Evolutionary conservation across 2,329 filamentous ascomycete species (phyloP).

Genomic region (Fusarium sp.): DNA sequence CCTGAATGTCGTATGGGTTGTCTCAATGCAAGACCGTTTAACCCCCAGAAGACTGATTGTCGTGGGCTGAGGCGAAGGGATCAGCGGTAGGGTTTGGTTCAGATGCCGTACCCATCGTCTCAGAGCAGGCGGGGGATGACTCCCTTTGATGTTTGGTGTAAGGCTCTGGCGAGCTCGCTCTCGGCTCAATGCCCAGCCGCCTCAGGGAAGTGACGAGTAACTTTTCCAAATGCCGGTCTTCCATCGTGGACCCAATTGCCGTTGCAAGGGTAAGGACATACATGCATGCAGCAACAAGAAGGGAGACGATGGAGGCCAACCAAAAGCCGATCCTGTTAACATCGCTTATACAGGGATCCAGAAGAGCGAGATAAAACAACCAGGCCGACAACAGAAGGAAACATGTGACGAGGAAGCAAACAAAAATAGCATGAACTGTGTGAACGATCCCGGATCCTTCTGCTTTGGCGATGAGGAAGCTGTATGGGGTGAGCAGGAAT

Average conservation of each 20-base stretch:
- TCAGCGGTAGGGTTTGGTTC: background rate
- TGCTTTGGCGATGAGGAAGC: background rate
- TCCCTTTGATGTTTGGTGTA: no score
- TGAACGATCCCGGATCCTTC: background rate
- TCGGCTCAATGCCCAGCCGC: background rate
- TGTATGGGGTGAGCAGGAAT: background rate
- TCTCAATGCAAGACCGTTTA: background rate
- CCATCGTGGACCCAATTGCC: background rate
- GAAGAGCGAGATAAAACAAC: background rate
- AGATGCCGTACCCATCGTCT: background rate
- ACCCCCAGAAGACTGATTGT: background rate
- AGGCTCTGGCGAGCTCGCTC: background rate
- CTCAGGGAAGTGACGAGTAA: background rate
- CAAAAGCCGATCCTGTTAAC: background rate
- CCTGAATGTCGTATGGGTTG: background rate
- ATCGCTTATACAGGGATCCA: background rate
- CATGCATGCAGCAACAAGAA: background rate
- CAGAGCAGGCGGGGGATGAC: background rate
- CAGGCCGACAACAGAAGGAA: background rate
- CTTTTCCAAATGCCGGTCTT: background rate
- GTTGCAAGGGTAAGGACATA: background rate
- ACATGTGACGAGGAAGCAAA: background rate
- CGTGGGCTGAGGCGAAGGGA: background rate
- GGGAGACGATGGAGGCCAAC: background rate
- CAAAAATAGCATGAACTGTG: background rate